These are phyloP conservation scores for Yamadazyma ubonensis DNA, from an alignment of 805 yeast genomes.

Conservation along the genomic window DNA sequence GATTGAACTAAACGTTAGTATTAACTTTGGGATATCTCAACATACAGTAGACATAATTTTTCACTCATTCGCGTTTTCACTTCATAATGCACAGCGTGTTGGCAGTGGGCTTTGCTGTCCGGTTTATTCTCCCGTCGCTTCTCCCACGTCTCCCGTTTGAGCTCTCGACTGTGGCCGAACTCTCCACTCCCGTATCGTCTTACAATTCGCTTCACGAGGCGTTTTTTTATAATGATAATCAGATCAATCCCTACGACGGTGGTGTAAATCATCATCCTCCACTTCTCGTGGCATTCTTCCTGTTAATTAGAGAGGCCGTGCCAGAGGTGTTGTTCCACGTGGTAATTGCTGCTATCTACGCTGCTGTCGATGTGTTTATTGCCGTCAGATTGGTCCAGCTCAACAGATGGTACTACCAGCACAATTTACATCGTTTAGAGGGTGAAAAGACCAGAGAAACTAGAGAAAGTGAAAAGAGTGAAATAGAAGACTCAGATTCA, in stretches of 20 bases:
- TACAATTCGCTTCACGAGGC: slow-evolving; percentile 48
- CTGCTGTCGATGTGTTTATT: slow-evolving; percentile 57
- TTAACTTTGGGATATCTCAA: background rate
- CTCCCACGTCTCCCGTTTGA: slow-evolving; percentile 29
- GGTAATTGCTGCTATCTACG: slow-evolving; percentile 46
- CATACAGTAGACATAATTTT: slow-evolving; percentile 4
- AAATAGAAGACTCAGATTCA: background rate
- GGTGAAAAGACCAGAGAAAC: no score
- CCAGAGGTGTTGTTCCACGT: slow-evolving; percentile 17
- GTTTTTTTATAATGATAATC: slow-evolving; percentile 54
- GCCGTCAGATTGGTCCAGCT: slow-evolving; percentile 54
- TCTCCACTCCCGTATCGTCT: slow-evolving; percentile 74
- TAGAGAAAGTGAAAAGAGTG: background rate
- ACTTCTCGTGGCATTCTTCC: slow-evolving; percentile 54
- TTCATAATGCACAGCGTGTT: slow-evolving; percentile 1
- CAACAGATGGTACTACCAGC: slow-evolving; percentile 39
- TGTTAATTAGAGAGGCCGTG: slow-evolving; percentile 26
- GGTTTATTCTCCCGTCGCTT: slow-evolving; percentile 35
- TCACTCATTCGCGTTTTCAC: background rate
- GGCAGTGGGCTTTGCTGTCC: slow-evolving; percentile 28
- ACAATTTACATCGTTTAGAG: slow-evolving; percentile 14
- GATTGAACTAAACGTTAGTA: slow-evolving; percentile 42
- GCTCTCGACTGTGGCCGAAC: slow-evolving; percentile 48
- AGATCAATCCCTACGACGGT: slow-evolving; percentile 72
- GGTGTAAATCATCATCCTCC: slow-evolving; percentile 89